Base-by-base conservation (phyloP, 345 rosid genomes). In the Hibiscus tridactylites region DNA sequence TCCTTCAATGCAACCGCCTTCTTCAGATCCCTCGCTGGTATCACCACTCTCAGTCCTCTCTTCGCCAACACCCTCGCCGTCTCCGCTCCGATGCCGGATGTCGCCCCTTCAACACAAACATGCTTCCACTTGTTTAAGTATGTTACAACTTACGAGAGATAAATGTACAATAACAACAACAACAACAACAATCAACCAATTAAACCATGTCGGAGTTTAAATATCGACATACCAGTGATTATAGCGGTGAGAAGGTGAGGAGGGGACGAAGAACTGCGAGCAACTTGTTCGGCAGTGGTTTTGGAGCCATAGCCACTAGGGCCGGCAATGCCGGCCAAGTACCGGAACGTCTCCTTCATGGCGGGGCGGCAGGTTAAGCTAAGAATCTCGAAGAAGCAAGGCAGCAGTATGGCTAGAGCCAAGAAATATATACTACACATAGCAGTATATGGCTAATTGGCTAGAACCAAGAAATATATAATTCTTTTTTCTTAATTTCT, bases 281-380 rank as follows among this genome's bases (percentile, higher is more conserved):
- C 83, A 71, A 91, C 97, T 83, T 87, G 88, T 47, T 91, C 92
- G 66, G 98, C 97, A 8, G 97, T 91, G 24, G 98, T 82, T 59
- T 84, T 90, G 11, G 98, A 94, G 81, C 98, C 97, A 84, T 81
- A 91, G 49, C 97, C 98, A 71, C 95, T 94, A 13, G 98, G 91
- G n/a, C 97, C 98, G 42, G 95, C 93, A 76, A 88, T 85, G 65
- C 97, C 97, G 53, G 97, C 95, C 19, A 94, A 80, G 82, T 94
- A 94, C 72, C 76, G 85, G 16, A 90, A 69, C 31, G 95, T 83
- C 76, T 81, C 93, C 83, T 91, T 94, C 98, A 94, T 94, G 69
- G 59, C 53, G 50, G 21, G n/a, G 75, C 31, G 61, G 72, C 71
- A 49, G 24, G 59, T 49, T 49, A 67, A 67, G 59, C 74, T 71